Percentiles rank a stretch among this genome's conserved stretches.
Evolutionary conservation across 208 protist genomes (phyloP).

Genomic region (Leishmania turanica): DNA sequence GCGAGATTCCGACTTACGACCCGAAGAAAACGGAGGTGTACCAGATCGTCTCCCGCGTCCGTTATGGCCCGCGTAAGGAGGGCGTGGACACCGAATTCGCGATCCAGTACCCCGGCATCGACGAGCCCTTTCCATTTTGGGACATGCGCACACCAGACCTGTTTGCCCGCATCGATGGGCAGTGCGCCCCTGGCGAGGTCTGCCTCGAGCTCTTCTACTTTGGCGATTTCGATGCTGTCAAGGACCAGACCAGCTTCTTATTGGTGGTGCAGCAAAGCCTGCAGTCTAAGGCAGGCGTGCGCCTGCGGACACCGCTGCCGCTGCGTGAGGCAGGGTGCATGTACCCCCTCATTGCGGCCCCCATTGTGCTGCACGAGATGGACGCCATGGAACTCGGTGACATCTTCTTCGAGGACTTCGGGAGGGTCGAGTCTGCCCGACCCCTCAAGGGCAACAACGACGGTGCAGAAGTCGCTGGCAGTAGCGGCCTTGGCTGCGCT

Average conservation of each 20-base stretch:
- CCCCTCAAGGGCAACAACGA: slow-evolving; percentile 9
- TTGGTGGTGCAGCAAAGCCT: slow-evolving; percentile 45
- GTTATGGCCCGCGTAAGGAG: slow-evolving; percentile 61
- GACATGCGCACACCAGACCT: slow-evolving; percentile 65
- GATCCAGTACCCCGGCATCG: slow-evolving; percentile 58
- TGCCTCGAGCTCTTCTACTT: slow-evolving; percentile 85
- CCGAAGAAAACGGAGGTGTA: slow-evolving; percentile 52
- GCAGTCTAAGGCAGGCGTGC: slow-evolving; percentile 51
- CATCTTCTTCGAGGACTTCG: slow-evolving; percentile 80
- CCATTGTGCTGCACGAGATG: slow-evolving; percentile 67
- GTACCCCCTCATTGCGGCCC: slow-evolving; percentile 73
- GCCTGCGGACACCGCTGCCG: slow-evolving; percentile 47
- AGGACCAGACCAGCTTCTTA: slow-evolving; percentile 50
- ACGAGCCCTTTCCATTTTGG: slow-evolving; percentile 70
- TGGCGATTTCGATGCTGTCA: slow-evolving; percentile 63
- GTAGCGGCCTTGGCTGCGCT: slow-evolving; percentile 7
- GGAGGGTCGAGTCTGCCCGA: slow-evolving; percentile 26
- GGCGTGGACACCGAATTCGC: slow-evolving; percentile 53
- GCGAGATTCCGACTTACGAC: slow-evolving; percentile 38
- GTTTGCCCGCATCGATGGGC: slow-evolving; percentile 22
- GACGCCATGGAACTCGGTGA: slow-evolving; percentile 70
- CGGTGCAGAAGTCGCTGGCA: slow-evolving; percentile 21
- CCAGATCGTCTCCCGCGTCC: slow-evolving; percentile 50
- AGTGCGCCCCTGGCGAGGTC: slow-evolving; percentile 57
- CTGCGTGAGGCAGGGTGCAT: slow-evolving; percentile 83